Evolutionary conservation across 2,329 filamentous ascomycete species (phyloP), one percentile per base, ranked within the genome.

Genomic region (Calonectria pteridis): DNA sequence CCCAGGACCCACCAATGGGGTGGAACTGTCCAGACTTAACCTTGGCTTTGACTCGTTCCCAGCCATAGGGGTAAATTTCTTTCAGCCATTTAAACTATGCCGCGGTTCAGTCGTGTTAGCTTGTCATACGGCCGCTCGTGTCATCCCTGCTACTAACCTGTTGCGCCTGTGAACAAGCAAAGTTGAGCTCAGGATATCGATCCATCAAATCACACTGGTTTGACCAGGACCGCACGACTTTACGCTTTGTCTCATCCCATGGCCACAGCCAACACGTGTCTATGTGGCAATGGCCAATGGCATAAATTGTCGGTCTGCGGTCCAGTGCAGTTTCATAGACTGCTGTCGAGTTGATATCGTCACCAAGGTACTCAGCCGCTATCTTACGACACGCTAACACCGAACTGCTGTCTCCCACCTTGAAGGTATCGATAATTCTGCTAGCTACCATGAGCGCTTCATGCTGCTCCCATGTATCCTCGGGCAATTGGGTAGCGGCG

Each of bases 181-280:
- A 99, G 58, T 95, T 93, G 81, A 97, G 93, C 86, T 99, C 97
- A 0, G 96, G 95, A 77, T 98, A 99, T 37, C 94, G 91, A 74
- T 99, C 97, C 90, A 99, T 95, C 80, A 99, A 87, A 81, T 98
- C 94, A 84, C 96, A 98, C 84, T 99, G 97, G 83, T 95, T 98
- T 1, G 95, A 96, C 97, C 97, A 99, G 13, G 96, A 98, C 53
- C 97, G 92, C 26, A 93, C 96, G 31, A 98, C 94, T 87, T 99
- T 99, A 80, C 97, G 94, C 86, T 97, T 98, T 0, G 97, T 98
- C 87, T 99, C 97, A 11, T 94, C 97, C 91, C 95, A 99, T 0
- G 97, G 97, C 97, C 97, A 99, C 46, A 99, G 89, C 97, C 97
- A 99, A 85, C 96, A 98, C 29, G 94, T 98, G 85, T 98, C 97